Base-by-base conservation (phyloP, 2,329 filamentous ascomycete species). In the Ceratocystis cubensis region DNA sequence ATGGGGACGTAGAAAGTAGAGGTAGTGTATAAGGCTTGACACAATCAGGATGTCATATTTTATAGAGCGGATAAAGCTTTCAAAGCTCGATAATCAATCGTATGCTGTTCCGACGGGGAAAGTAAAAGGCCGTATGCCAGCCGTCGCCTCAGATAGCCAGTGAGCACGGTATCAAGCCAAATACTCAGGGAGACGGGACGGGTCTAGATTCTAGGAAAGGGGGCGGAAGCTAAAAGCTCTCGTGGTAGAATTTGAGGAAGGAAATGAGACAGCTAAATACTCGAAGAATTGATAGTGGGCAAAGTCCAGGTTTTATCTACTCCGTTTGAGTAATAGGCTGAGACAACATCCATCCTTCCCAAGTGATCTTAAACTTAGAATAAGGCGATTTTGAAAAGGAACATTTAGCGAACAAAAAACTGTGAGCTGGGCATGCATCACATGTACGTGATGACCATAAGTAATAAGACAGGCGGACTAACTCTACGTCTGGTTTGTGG, bases 371-470 rank as follows among this genome's bases (percentile, higher is more conserved):
- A 53, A 13, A 10, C 17, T 8, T 25, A 53, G 48, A 53, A 53
- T 45, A 45, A 37, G 20, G 61, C 61, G 61, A 46, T 45, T 46
- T 28, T 22, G 44, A 3, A 57, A 57, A 57, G 53, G 53, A 57
- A 33, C 17, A 28, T 8, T 45, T 30, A 57, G 53, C 53, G 53
- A 57, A 22, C 5, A 15, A 25, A 57, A 17, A 57, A 5, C 13
- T 17, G 62, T 67, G 66, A 64, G 66, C 64, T 67, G 66, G 66
- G 62, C 62, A 67, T 67, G 66, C 66, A 67, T 67, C 33, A 28
- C 44, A 65, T 57, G 22, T 20, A 57, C 13, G 41, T n/a, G 57
- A 25, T 61, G 66, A 20, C 45, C 62, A 65, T 65, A 67, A 62
- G 62, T 67, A 61, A 44, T 30, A 45, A 28, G 48, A 67, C 62